Evolutionary conservation across 768 basidiomycete species (phyloP), one percentile per base, ranked within the genome.

Genomic region (Tylopilus balloui): DNA sequence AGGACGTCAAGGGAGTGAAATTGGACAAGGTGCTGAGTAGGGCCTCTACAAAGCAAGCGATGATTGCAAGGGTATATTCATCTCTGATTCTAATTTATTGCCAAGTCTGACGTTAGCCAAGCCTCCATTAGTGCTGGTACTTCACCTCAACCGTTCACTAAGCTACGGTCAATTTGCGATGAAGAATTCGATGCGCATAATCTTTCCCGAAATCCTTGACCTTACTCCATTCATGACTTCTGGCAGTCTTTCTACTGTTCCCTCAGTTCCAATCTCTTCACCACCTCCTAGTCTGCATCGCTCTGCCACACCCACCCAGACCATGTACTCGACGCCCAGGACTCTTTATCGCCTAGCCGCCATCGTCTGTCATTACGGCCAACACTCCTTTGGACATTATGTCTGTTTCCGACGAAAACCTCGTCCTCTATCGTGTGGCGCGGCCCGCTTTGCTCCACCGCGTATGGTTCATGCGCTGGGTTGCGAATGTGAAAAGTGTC

Each of bases 301-400:
- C 23, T 75, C 80, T 13, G 72, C 74, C 1, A 83, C 80, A 0
- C 80, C 79, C 1, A 81, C 82, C 1, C 79, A 79, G 8, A 73
- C 76, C 21, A 76, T 73, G 25, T 78, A 78, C 50, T 65, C 75
- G 23, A 59, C 68, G 2, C 73, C 77, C n/a, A 73, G 81, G 38
- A 84, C 82, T n/a, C 72, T 94, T 29, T 98, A 98, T 67, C 81
- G 92, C 39, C 78, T 98, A 29, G 69, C 83, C 2, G 84, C 90
- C 10, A 83, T 89, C 25, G 92, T 98, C 14, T 92, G 92, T 58
- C 95, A 98, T 67, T 95, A 84, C 62, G 95, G 95, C 13, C 81
- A 84, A 46, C 93, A 96, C 62, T 86, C 86, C 4, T 94, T 88
- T 62, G 95, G 95, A 6, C 95, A 99, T 64, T 99, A 95, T 64